Conservation (phyloP, 106 monocot species). For the Alisma plantagoaquatica region DNA sequence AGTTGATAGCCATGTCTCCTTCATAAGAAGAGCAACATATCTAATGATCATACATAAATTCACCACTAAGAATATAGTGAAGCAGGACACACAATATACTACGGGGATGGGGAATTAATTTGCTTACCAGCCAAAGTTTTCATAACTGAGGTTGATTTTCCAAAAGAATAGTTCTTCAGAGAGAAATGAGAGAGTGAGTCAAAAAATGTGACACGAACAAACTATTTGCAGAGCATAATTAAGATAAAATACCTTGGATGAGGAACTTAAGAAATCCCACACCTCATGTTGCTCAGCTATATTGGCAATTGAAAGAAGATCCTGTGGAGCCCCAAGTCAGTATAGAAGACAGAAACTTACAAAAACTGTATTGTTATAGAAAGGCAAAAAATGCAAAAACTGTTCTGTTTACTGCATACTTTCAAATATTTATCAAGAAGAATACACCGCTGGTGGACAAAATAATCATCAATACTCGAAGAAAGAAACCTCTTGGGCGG, state of each 20-base stretch:
- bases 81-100: too few relatives aligned
- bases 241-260: conserved; percentile 60
- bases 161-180: conserved; percentile 93
- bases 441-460: conserved; percentile 93
- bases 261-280: conserved; percentile 89
- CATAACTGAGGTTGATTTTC: conserved; percentile 92
- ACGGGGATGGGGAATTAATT: too few relatives aligned
- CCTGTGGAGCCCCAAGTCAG: conserved; percentile 27
- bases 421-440: conserved; percentile 96
- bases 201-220: too few relatives aligned
- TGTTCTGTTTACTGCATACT: too few relatives aligned
- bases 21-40: too few relatives aligned
- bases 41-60: too few relatives aligned
- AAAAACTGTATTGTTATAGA: not conserved
- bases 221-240: too few relatives aligned
- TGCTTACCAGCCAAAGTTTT: conserved; percentile 90
- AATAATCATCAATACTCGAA: conserved; percentile 94
- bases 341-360: not conserved
- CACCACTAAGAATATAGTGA: too few relatives aligned
- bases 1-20: too few relatives aligned
- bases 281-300: conserved; percentile 99
- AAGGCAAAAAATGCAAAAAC: not conserved
- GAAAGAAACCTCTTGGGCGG: conserved; percentile 97
- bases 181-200: conserved; percentile 11
- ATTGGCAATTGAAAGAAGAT: conserved; percentile 86